phyloP scores from a whole-genome alignment of 495 filamentous ascomycete genomes.

The Annulohypoxylon moriforme region DNA sequence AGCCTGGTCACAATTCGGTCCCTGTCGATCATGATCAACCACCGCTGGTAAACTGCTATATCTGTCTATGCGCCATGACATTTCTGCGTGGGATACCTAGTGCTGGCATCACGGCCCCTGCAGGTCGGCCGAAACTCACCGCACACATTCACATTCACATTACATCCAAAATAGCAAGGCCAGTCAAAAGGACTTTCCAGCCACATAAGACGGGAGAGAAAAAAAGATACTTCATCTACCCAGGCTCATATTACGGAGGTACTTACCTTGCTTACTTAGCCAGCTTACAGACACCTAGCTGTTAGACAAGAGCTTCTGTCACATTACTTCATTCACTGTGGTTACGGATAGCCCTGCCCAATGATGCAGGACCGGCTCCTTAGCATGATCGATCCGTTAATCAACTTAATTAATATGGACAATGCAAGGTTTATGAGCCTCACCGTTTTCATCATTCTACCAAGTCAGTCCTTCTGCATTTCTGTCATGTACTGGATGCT shows the following conservation, averaged over 20 bases:
- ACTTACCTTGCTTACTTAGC: background rate
- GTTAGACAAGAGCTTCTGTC: slow-evolving; percentile 7
- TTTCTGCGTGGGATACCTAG: slow-evolving; percentile 21
- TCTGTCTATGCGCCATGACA: slow-evolving; percentile 33
- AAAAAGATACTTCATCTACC: background rate
- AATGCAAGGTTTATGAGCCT: slow-evolving; percentile 29
- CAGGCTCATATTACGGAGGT: background rate
- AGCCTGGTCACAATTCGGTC: slow-evolving; percentile 26
- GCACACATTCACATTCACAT: slow-evolving; percentile 8
- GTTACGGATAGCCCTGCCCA: slow-evolving; percentile 4
- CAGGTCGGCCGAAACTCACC: slow-evolving; percentile 27
- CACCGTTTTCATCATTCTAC: slow-evolving; percentile 18
- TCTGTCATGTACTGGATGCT: slow-evolving; percentile 24
- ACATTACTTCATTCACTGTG: slow-evolving; percentile 3
- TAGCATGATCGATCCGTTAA: slow-evolving; percentile 11
- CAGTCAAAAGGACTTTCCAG: slow-evolving; percentile 15
- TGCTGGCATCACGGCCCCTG: slow-evolving; percentile 26
- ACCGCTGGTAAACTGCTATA: slow-evolving; percentile 12
- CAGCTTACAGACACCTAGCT: no score
- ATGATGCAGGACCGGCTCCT: slow-evolving; percentile 17
- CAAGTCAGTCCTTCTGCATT: slow-evolving; percentile 16
- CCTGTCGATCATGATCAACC: slow-evolving; percentile 43
- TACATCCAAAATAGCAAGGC: background rate
- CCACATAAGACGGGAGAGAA: slow-evolving; percentile 15
- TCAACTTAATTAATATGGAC: slow-evolving; percentile 17